Evolutionary conservation across 805 yeast species (phyloP), one percentile per base, ranked within the genome.

Genomic region (Kodamaea fukazawae): DNA sequence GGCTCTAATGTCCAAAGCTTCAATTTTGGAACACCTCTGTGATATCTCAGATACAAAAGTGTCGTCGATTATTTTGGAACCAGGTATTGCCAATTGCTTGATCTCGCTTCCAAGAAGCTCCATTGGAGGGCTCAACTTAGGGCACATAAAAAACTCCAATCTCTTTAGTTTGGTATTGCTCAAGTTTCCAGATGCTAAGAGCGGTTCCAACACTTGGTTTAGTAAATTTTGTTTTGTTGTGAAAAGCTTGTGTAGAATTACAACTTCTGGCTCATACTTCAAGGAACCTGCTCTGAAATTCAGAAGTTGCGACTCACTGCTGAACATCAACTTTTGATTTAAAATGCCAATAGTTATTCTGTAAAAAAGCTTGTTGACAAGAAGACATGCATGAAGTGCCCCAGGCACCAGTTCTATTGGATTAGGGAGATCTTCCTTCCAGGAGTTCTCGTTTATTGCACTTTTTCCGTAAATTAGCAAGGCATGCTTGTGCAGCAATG

Each of bases 61-160:
- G 58, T 89, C 95, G 53, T 76, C 76, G 3, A 86, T 70, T 2
- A 64, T 58, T 45, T 72, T 75, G 22, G 80, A 75, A 2, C 96
- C 96, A 0, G 96, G 90, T 3, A 90, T 63, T 1, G 78, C 72
- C 27, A 83, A 54, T 37, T 70, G 70, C 44, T 63, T 60, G 29
- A 70, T 51, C 9, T 48, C 42, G 11, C 37, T 36, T 12, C 40
- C 42, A 34, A 67, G 57, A 22, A 68, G 50, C 7, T 56, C 51
- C 13, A 39, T 10, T 3, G 67, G 63, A 3, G 96, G 95, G 7
- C 73, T 50, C 20, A 85, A 54, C 32, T 70, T 71, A 4, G 96
- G 90, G 55, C 96, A 88, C 52, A 90, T 83, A 60, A 84, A 87
- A 50, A 88, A 71, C 57, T 89, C 95, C 22, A 89, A 64, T 83